These are phyloP conservation scores for Ophiostoma ulmi DNA, from an alignment of 2,329 filamentous ascomycete genomes.

Conservation along the genomic window DNA sequence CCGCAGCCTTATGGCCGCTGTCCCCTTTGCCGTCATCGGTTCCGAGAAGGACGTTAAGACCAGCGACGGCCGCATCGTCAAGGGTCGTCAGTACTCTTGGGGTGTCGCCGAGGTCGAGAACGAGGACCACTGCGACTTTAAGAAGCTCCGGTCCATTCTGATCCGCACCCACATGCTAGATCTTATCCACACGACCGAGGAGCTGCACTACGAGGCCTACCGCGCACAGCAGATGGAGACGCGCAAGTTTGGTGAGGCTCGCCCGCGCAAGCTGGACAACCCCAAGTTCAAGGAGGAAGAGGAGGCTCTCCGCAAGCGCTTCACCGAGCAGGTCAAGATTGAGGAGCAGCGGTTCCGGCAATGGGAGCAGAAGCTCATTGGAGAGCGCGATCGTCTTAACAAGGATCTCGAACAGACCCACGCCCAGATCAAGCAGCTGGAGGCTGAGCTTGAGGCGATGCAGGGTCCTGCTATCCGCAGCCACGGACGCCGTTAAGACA, in stretches of 20 bases:
- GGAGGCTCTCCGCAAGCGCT: constrained; percentile 94
- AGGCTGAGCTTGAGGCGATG: constrained; percentile 88
- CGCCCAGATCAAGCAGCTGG: constrained; percentile 85
- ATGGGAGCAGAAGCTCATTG: constrained; percentile 99
- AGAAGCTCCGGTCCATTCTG: constrained; percentile 97
- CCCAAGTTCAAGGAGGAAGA: constrained; percentile 99
- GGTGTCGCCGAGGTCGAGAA: constrained; percentile 99
- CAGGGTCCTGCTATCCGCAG: constrained; percentile 86
- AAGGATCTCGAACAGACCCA: constrained; percentile 99
- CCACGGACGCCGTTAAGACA: constrained; percentile 76
- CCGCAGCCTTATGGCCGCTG: constrained; percentile 87
- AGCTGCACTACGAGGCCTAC: constrained; percentile 98
- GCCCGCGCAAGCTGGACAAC: constrained; percentile 97
- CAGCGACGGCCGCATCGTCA: constrained; percentile 89
- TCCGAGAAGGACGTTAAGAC: constrained; percentile 99
- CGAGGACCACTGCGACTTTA: constrained; percentile 99
- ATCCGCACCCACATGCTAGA: constrained; percentile 99
- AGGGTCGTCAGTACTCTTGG: constrained; percentile 98
- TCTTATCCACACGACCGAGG: constrained; percentile 98
- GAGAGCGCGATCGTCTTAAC: constrained; percentile 97
- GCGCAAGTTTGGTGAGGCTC: constrained; percentile 95
- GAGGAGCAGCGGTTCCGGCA: constrained; percentile 98
- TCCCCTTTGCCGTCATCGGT: constrained; percentile 98
- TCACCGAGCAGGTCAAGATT: constrained; percentile 99
- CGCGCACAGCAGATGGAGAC: constrained; percentile 99